Evolutionary conservation across 2,329 filamentous ascomycete genomes (phyloP), one percentile per base, ranked within the genome.

Genomic region (Setomelanomma holmii): DNA sequence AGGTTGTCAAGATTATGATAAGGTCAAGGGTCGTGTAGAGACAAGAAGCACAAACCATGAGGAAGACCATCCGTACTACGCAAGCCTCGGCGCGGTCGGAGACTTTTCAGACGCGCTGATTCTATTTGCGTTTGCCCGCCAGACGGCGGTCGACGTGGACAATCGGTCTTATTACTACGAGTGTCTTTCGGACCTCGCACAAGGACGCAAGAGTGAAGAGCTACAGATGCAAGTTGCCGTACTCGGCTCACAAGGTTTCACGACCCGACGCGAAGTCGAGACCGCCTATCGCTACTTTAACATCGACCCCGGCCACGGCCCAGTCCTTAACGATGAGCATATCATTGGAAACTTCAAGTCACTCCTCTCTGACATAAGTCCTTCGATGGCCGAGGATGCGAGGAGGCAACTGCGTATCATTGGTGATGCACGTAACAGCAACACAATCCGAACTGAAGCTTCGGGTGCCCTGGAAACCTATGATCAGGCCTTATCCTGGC

Each of bases 41-140:
- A 70, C 66, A 24, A 61, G 67, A n/a, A 67, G 49, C 42, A 54
- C 60, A 34, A 68, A 64, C 22, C 60, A 62, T 41, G 71, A 73
- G 40, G 73, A 75, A 48, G 71, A 75, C 34, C 72, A 75, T 54
- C 73, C 72, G 56, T 78, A 81, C 59, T 89, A 87, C 67, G 83
- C 85, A 43, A 83, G 85, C 56, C 76, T 91, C 19, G 88, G 88
- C 19, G 80, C 81, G 12, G 69, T 86, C 7, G 80, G 82, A 34
- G 83, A 88, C 64, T 89, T 89, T 69, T 80, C 83, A 4, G 85
- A 89, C 63, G 65, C 75, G 1, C 73, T 87, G n/a, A 74, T 91
- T 16, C 74, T 80, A 22, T 88, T 86, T 68, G 84, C 86, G 4
- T 90, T 85, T 65, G 78, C 84, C 20, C 79, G 83, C 27, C 88